Percentiles rank a stretch among this genome's conserved stretches.
phyloP scores from a whole-genome alignment of 306 rosid species.

The Prunus davidiana region DNA sequence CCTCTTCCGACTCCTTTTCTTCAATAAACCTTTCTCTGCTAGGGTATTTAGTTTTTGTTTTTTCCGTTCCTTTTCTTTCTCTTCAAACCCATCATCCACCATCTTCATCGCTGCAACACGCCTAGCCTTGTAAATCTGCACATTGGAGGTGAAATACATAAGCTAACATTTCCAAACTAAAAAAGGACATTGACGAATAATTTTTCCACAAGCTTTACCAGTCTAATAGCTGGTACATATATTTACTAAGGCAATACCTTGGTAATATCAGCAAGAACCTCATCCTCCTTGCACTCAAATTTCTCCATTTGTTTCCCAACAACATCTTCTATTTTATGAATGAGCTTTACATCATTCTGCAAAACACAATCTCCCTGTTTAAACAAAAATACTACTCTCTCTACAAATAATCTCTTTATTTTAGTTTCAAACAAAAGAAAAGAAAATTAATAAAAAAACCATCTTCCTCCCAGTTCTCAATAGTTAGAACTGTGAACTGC shows the following conservation, averaged over 20 bases:
- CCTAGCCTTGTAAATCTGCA: conserved; percentile 74
- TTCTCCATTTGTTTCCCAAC: conserved; percentile 58
- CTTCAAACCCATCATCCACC: conserved; percentile 80
- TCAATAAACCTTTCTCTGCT: conserved; percentile 63
- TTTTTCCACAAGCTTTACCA: neutral
- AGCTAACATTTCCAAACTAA: neutral
- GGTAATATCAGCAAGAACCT: conserved; percentile 56
- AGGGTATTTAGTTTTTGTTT: conserved; percentile 60
- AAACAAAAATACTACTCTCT: neutral
- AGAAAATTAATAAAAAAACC: neutral
- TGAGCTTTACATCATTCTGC: conserved; percentile 72
- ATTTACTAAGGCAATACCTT: conserved; percentile 34
- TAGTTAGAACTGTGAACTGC: neutral
- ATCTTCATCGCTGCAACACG: conserved; percentile 75
- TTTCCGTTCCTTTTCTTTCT: conserved; percentile 67
- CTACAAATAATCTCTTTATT: neutral
- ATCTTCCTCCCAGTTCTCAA: neutral
- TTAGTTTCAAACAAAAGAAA: neutral
- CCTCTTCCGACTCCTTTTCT: conserved; percentile 49
- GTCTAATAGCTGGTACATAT: neutral
- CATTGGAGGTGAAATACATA: neutral
- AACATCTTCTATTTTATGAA: conserved; percentile 64
- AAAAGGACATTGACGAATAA: neutral
- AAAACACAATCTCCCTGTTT: conserved; percentile 13
- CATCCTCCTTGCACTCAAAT: conserved; percentile 69